Evolutionary conservation across 176 grass and related monocot species (phyloP).

Genomic region (Musa beccarii): DNA sequence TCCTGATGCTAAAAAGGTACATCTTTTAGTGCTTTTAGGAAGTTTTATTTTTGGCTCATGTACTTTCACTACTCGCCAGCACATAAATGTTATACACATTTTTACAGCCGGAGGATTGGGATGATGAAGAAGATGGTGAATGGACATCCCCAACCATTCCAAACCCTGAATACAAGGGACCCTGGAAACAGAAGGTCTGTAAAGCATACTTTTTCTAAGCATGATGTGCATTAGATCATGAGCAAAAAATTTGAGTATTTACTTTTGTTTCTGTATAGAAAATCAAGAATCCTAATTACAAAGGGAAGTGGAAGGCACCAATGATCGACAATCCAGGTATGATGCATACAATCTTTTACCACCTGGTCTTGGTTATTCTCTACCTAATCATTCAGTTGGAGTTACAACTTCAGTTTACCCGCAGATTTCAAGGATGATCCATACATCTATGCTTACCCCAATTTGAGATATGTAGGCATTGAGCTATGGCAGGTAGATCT

Average conservation of each 20-base stretch:
- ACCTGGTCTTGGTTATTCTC: background rate
- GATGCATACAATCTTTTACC: constrained; percentile 1
- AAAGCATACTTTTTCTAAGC: background rate
- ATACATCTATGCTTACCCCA: constrained; percentile 64
- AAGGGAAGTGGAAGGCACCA: constrained; percentile 96
- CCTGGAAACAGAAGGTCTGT: constrained; percentile 76
- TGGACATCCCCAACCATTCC: constrained; percentile 85
- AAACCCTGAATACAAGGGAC: constrained; percentile 87
- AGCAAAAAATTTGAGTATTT: constrained; percentile 7
- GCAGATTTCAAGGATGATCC: constrained; percentile 95
- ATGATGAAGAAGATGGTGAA: constrained; percentile 97
- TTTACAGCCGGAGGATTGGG: constrained; percentile 84
- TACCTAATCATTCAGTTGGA: background rate
- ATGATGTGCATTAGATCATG: background rate
- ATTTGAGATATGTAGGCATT: constrained; percentile 87
- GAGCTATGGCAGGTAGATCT: constrained; percentile 81
- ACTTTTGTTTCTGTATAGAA: constrained; percentile 37
- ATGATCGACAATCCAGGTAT: constrained; percentile 93
- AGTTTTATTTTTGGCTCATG: background rate
- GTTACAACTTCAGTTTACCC: background rate
- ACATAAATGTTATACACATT: background rate
- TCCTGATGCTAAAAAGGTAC: constrained; percentile 75
- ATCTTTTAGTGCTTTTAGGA: background rate
- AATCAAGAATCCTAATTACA: constrained; percentile 95
- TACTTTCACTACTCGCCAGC: background rate